A percentile compares a stretch with the other conserved stretches of the same genome.
Evolutionary conservation across 805 yeast species (phyloP).

Genomic region (Myxozyma sirexii): DNA sequence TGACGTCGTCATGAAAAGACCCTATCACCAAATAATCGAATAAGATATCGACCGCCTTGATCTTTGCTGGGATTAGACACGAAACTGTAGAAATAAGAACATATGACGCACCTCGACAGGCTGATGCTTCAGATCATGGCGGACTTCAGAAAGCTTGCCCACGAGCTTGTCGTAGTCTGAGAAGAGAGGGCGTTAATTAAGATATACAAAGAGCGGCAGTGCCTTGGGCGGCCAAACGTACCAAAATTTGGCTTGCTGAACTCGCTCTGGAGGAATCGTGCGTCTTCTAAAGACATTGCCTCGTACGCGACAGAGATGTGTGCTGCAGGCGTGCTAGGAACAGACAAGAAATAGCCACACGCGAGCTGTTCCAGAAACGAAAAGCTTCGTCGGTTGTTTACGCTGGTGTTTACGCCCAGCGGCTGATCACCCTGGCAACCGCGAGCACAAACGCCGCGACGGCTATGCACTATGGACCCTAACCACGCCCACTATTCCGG

Average conservation of each 20-base stretch:
- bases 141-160: slow-evolving; percentile 9
- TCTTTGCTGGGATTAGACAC: not conserved
- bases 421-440: slow-evolving; percentile 10
- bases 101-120: slow-evolving; percentile 24
- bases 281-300: slow-evolving; percentile 3
- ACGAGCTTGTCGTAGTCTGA: slow-evolving; percentile 8
- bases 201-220: not conserved
- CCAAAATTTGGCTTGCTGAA: not conserved
- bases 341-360: not conserved
- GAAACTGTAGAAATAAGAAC: not conserved
- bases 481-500: not conserved
- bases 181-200: too few species aligned
- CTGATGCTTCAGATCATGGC: slow-evolving; percentile 31
- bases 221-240: not conserved
- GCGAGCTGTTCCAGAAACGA: not conserved
- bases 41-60: slow-evolving; percentile 26
- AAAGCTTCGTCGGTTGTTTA: slow-evolving; percentile 1
- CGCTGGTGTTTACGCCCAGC: not conserved
- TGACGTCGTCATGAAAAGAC: slow-evolving; percentile 8
- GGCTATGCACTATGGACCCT: not conserved
- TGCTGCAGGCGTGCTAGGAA: not conserved
- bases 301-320: not conserved
- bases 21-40: slow-evolving; percentile 18
- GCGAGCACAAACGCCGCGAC: not conserved
- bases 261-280: not conserved